phyloP scores from a whole-genome alignment of 805 yeast genomes.

The Phaffomyces antillensis region DNA sequence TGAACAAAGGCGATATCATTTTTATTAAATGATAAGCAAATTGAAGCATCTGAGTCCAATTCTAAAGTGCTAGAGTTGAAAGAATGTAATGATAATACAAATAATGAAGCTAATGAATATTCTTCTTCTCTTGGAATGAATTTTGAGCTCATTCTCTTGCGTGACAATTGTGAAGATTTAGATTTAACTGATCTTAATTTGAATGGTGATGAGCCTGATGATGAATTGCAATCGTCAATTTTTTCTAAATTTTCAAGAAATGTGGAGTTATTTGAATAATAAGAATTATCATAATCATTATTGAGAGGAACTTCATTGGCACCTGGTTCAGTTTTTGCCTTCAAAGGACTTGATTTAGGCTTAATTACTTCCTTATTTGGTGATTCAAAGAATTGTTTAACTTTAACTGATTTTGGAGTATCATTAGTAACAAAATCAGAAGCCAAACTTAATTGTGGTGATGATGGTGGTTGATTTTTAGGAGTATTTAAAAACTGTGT shows the following conservation, averaged over 20 bases:
- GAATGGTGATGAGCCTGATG: not conserved
- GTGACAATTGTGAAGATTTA: not conserved
- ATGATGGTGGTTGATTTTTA: not conserved
- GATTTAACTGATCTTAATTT: not conserved
- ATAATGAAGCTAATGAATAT: slow-evolving; percentile 45
- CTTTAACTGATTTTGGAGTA: slow-evolving; percentile 3
- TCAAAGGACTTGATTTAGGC: not conserved
- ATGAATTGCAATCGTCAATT: no score
- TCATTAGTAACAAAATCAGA: not conserved
- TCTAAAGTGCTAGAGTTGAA: slow-evolving; percentile 55
- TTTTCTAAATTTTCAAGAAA: not conserved
- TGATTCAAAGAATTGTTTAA: slow-evolving; percentile 1
- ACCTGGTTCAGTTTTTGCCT: not conserved
- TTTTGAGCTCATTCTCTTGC: not conserved
- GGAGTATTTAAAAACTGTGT: not conserved
- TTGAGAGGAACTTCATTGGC: not conserved
- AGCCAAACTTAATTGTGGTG: slow-evolving; percentile 3
- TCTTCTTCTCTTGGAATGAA: slow-evolving; percentile 17
- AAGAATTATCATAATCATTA: slow-evolving; percentile 6
- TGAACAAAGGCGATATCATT: slow-evolving; percentile 73
- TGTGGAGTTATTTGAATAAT: slow-evolving; percentile 10
- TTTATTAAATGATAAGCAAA: slow-evolving; percentile 65
- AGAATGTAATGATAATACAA: slow-evolving; percentile 50
- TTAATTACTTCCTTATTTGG: not conserved
- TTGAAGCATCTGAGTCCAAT: slow-evolving; percentile 57